Evolutionary conservation across 1,139 yeast genomes (phyloP), one percentile per base, ranked within the genome.

Genomic region (Geotrichum australiense): DNA sequence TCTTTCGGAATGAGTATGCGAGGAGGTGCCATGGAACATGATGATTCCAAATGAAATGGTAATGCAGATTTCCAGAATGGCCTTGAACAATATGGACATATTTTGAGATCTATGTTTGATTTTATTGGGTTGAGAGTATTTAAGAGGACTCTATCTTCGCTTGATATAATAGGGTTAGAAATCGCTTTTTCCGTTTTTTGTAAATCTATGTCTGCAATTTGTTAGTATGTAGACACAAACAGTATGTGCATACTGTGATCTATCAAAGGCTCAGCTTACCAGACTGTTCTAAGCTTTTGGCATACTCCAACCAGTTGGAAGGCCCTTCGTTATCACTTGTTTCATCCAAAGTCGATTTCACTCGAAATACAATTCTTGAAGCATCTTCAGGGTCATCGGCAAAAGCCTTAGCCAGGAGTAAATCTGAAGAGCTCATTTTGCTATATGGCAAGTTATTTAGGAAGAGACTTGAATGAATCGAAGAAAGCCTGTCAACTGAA

Each of bases 61-160:
- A 54, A 43, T 11, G 57, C 56, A 2, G 52, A 39, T 12, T 46
- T 50, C 30, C 62, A 46, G 11, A 53, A 38, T 2, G 66, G 66
- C 37, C 64, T 54, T 11, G 48, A 38, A 42, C 66, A 62, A 34
- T 48, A 53, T 15, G 57, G 52, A 35, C 66, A 62, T 16, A 62
- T 32, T 18, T 48, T 47, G 37, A 57, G 55, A 39, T 56, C 57
- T 37, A 56, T 45, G 21, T 50, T 53, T 10, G 63, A 50, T 10
- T 53, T 47, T 36, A 61, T 48, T 4, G 44, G 39, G 24, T 35
- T 34, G 2, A 39, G 27, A 3, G 41, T 41, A 15, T 28, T 45
- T 20, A 45, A 23, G 3, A 42, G 24, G 4, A 41, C 31, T 24
- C 47, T 31, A 28, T 45, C 45, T 36, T 45, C 39, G 30, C 39